Percentiles rank a stretch among this genome's conserved stretches.
phyloP scores from a whole-genome alignment of 148 eudicot species.

The Silene conica region DNA sequence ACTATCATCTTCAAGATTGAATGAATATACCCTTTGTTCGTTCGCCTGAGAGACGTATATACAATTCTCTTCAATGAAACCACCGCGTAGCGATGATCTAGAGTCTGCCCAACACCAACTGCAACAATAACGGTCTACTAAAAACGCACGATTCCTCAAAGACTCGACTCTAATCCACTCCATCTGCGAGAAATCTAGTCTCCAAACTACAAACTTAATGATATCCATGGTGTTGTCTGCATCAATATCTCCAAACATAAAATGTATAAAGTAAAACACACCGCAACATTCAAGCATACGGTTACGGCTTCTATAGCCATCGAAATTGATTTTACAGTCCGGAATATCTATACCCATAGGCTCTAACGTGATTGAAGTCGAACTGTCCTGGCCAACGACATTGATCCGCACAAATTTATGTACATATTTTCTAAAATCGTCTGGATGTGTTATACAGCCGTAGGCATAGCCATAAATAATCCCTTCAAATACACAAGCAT shows the following conservation, averaged over 20 bases:
- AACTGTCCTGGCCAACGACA: not conserved
- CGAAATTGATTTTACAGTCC: not conserved
- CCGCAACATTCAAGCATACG: slow-evolving; percentile 4
- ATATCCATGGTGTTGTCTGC: not conserved
- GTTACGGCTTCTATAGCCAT: too few relatives aligned
- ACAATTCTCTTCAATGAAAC: not conserved
- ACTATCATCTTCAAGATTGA: not conserved
- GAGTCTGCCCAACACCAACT: slow-evolving; percentile 5
- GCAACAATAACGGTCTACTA: not conserved
- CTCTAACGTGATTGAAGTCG: not conserved
- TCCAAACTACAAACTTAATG: not conserved
- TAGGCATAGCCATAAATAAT: not conserved
- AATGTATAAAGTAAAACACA: not conserved
- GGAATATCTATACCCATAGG: not conserved
- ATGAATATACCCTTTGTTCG: not conserved
- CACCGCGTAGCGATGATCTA: not conserved
- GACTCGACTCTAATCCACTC: slow-evolving; percentile 1
- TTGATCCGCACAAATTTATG: not conserved
- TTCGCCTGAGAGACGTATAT: not conserved
- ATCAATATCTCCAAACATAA: not conserved
- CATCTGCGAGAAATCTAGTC: not conserved
- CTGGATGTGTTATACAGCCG: not conserved
- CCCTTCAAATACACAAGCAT: not conserved
- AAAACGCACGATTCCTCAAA: slow-evolving; percentile 9
- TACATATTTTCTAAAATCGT: too few relatives aligned